phyloP scores from a whole-genome alignment of 1,139 yeast species.

The Pichia kudriavzevii region DNA sequence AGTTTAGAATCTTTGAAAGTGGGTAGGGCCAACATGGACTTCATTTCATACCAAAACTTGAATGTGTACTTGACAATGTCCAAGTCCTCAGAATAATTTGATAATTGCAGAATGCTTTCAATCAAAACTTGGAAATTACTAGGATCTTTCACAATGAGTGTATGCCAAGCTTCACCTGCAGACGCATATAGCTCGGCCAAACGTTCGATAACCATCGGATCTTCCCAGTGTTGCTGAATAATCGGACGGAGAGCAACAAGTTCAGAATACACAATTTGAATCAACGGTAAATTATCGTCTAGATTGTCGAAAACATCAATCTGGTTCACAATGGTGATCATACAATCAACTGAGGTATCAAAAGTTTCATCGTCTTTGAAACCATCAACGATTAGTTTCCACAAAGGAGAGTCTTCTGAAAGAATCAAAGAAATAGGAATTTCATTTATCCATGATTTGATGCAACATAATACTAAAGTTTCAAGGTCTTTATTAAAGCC shows the following conservation, averaged over 20 bases:
- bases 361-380: slow-evolving; percentile 59
- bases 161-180: slow-evolving; percentile 96
- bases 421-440: slow-evolving; percentile 58
- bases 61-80: slow-evolving; percentile 88
- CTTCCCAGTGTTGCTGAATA: slow-evolving; percentile 44
- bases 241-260: slow-evolving; percentile 53
- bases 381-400: slow-evolving; percentile 63
- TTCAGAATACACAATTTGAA: slow-evolving; percentile 62
- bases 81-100: slow-evolving; percentile 65
- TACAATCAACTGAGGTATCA: slow-evolving; percentile 83
- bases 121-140: slow-evolving; percentile 66
- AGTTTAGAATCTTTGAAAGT: slow-evolving; percentile 54
- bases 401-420: slow-evolving; percentile 43
- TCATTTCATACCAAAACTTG: slow-evolving; percentile 82
- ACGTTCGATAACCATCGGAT: slow-evolving; percentile 64
- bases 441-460: slow-evolving; percentile 87
- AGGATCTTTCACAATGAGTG: slow-evolving; percentile 70
- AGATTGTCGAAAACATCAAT: slow-evolving; percentile 50
- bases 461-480: slow-evolving; percentile 56
- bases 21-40: slow-evolving; percentile 59
- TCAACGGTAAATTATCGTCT: slow-evolving; percentile 42
- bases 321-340: slow-evolving; percentile 70
- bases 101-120: slow-evolving; percentile 59
- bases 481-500: slow-evolving; percentile 24
- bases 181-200: slow-evolving; percentile 76